Evolutionary conservation across 2,329 filamentous ascomycete genomes (phyloP).

Genomic region (Leptosphaerulina australis): DNA sequence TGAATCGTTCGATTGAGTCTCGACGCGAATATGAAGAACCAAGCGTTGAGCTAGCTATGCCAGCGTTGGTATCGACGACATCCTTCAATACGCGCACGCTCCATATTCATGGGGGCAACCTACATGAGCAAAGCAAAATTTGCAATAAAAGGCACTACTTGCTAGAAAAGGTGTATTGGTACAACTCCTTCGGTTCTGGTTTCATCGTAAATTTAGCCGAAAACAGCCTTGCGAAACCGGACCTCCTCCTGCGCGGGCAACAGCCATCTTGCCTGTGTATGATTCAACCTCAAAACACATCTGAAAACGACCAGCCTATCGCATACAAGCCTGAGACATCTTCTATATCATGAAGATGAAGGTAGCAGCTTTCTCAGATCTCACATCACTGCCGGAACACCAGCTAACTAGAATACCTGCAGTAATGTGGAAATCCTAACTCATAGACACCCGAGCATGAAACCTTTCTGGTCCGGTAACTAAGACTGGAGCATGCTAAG

Average conservation of each 20-base stretch:
- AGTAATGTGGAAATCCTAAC: conserved; percentile 2
- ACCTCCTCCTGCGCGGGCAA: conserved; percentile 1
- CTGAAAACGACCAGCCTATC: neutral
- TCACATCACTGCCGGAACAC: neutral
- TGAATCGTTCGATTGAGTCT: too few species aligned
- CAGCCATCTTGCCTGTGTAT: conserved; percentile 5
- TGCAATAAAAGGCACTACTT: neutral
- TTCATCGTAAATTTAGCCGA: neutral
- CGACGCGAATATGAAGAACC: too few species aligned
- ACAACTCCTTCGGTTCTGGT: too few species aligned
- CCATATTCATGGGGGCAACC: neutral
- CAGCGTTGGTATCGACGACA: too few species aligned
- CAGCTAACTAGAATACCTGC: neutral
- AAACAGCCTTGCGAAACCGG: neutral
- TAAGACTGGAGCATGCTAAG: conserved; percentile 31
- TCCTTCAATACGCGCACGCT: too few species aligned
- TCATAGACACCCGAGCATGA: conserved; percentile 31
- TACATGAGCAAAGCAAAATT: neutral
- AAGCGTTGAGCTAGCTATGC: too few species aligned
- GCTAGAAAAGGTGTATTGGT: neutral
- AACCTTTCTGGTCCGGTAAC: conserved; percentile 35
- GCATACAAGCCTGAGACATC: neutral
- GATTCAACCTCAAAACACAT: neutral
- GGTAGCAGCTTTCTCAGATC: neutral
- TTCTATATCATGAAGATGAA: neutral